A percentile compares a stretch with the other conserved stretches of the same genome.
These are phyloP conservation scores for Rhododendron kiyosumense DNA, from an alignment of 148 eudicot species.

Conservation along the genomic window DNA sequence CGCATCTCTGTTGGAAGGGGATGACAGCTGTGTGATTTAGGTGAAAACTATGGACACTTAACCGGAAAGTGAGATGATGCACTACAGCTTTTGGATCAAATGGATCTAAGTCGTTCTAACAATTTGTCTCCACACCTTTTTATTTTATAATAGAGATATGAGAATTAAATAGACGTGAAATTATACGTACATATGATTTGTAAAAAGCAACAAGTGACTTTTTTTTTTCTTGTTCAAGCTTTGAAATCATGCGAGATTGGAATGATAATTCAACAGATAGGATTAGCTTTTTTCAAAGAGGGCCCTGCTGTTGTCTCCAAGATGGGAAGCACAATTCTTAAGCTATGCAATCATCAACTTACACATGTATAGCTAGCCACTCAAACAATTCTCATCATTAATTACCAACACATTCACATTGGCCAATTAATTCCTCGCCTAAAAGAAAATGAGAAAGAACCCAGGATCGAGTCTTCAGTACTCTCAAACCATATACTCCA, in stretches of 20 bases:
- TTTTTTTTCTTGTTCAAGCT: background rate
- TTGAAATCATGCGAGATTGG: conserved; percentile 5
- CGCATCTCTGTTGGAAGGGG: too few species aligned
- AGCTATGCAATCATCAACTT: conserved; percentile 17
- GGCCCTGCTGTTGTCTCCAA: conserved; percentile 19
- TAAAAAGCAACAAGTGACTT: conserved; percentile 11
- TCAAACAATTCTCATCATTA: conserved; percentile 10
- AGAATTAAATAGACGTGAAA: background rate
- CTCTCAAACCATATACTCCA: background rate
- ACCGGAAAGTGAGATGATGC: too few species aligned
- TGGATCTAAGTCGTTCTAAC: too few species aligned
- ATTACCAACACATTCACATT: background rate
- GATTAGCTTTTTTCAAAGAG: background rate
- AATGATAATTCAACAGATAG: conserved; percentile 15
- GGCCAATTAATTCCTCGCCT: background rate
- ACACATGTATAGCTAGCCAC: background rate
- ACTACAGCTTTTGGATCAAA: too few species aligned
- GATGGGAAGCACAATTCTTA: conserved; percentile 25
- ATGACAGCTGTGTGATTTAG: too few species aligned
- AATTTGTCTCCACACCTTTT: too few species aligned
- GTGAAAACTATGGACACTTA: too few species aligned
- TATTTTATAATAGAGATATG: too few species aligned
- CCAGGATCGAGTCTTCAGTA: background rate
- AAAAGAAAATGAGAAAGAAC: background rate
- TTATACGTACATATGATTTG: background rate